Evolutionary conservation across 495 filamentous ascomycete genomes (phyloP).

Genomic region (Penicillium dipodomyicola): DNA sequence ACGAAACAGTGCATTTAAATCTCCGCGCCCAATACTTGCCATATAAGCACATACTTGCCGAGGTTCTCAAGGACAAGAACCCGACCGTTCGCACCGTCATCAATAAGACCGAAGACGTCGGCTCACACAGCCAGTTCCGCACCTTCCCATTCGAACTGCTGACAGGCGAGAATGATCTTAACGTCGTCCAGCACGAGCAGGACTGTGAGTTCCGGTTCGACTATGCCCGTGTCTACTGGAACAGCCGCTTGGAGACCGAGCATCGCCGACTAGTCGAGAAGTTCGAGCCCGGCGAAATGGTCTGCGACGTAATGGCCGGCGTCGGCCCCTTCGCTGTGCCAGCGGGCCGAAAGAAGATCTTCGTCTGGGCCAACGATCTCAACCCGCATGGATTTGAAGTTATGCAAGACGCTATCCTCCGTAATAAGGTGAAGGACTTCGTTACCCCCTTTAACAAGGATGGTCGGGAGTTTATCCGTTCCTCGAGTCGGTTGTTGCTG

Average conservation of each 20-base stretch:
- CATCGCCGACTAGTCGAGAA: conserved; percentile 75
- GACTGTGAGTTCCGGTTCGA: conserved; percentile 51
- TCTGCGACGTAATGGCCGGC: conserved; percentile 97
- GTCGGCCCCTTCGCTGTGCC: conserved; percentile 95
- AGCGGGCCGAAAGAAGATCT: conserved; percentile 83
- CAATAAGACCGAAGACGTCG: conserved; percentile 90
- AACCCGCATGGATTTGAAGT: conserved; percentile 82
- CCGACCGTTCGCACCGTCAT: conserved; percentile 78
- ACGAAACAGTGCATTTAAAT: conserved; percentile 73
- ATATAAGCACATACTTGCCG: conserved; percentile 79
- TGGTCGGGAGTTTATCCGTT: conserved; percentile 73
- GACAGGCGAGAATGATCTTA: conserved; percentile 71
- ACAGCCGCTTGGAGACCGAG: conserved; percentile 82
- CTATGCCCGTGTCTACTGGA: conserved; percentile 92
- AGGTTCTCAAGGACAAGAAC: conserved; percentile 88
- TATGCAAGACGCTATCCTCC: conserved; percentile 63
- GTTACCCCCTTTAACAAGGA: conserved; percentile 78
- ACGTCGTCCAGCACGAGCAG: conserved; percentile 66
- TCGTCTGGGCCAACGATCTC: conserved; percentile 96
- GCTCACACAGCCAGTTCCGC: conserved; percentile 77
- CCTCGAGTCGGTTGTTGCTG: conserved; percentile 62
- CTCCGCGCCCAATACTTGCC: conserved; percentile 75
- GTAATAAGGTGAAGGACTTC: conserved; percentile 78
- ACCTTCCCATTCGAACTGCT: conserved; percentile 95
- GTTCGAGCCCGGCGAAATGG: conserved; percentile 81